phyloP scores from a whole-genome alignment of 1,139 yeast genomes.

The Scheffersomyces quercinus region DNA sequence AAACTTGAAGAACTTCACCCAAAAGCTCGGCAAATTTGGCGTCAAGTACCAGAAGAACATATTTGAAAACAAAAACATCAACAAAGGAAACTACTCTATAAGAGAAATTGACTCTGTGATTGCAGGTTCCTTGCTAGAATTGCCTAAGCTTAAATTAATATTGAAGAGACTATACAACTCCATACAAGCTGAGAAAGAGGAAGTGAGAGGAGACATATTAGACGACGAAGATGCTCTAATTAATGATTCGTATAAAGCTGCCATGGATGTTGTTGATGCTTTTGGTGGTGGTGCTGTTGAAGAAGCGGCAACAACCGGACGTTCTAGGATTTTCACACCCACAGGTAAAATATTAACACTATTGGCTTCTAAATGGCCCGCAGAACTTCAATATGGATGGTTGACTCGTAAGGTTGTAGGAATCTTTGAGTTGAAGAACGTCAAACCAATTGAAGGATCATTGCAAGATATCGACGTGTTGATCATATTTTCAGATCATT shows the following conservation, averaged over 20 bases:
- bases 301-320: constrained; percentile 21
- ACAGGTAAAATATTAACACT: constrained; percentile 87
- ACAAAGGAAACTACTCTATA: constrained; percentile 46
- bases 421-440: constrained; percentile 57
- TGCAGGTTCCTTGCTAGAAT: constrained; percentile 64
- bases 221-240: constrained; percentile 16
- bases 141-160: constrained; percentile 69
- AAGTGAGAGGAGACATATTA: constrained; percentile 6
- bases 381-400: constrained; percentile 88
- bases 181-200: constrained; percentile 22
- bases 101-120: constrained; percentile 68
- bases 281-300: constrained; percentile 64
- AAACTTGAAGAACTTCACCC: constrained; percentile 41
- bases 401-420: constrained; percentile 80
- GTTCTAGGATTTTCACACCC: constrained; percentile 78
- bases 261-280: constrained; percentile 72
- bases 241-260: constrained; percentile 49
- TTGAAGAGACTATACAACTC: constrained; percentile 52
- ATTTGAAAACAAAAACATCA: constrained; percentile 36
- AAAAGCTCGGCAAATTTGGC: constrained; percentile 46
- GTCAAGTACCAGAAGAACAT: constrained; percentile 47
- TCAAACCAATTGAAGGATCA: constrained; percentile 28
- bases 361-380: constrained; percentile 84
- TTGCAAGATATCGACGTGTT: constrained; percentile 49
- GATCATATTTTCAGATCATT: constrained; percentile 76